Conservation (phyloP, 1,284 basidiomycete species). For the Phellopilus nigrolimitatus region DNA sequence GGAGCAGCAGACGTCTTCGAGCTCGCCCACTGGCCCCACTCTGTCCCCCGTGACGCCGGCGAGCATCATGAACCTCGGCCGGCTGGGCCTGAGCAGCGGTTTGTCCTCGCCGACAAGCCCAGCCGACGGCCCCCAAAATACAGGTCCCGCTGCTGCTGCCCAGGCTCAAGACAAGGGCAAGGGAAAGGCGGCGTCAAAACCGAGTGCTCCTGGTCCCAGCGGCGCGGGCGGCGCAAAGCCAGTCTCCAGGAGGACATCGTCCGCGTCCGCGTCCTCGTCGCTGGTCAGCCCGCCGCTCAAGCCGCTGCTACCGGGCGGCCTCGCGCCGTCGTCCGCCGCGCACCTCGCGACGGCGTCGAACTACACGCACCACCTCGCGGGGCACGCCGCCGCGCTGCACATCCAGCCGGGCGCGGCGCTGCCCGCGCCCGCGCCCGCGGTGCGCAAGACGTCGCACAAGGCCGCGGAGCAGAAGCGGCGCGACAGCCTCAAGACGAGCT, state of each 20-base stretch:
- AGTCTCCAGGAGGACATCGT: constrained; percentile 19
- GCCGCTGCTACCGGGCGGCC: constrained; percentile 58
- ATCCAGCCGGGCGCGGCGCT: constrained; percentile 25
- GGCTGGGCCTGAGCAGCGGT: constrained; percentile 47
- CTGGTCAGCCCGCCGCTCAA: constrained; percentile 51
- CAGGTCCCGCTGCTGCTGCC: constrained; percentile 29
- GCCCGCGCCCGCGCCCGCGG: constrained; percentile 31
- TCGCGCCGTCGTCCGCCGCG: constrained; percentile 22
- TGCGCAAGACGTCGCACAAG: constrained; percentile 92
- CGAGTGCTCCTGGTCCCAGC: constrained; percentile 22
- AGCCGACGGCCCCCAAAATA: constrained; percentile 35
- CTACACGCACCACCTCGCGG: constrained; percentile 24
- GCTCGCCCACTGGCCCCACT: constrained; percentile 25
- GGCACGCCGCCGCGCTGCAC: constrained; percentile 22
- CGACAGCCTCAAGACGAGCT: constrained; percentile 93
- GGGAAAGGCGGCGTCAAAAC: constrained; percentile 34
- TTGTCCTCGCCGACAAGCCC: constrained; percentile 27
- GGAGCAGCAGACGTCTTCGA: not conserved
- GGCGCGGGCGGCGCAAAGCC: constrained; percentile 21
- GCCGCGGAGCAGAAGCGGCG: constrained; percentile 96
- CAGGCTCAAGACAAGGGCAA: constrained; percentile 29
- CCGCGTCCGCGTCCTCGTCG: constrained; percentile 26
- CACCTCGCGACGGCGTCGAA: constrained; percentile 26
- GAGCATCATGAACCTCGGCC: constrained; percentile 80
- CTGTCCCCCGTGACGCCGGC: constrained; percentile 82